Conservation (phyloP, 2,329 filamentous ascomycete genomes). For the Pyricularia pennisetigena region DNA sequence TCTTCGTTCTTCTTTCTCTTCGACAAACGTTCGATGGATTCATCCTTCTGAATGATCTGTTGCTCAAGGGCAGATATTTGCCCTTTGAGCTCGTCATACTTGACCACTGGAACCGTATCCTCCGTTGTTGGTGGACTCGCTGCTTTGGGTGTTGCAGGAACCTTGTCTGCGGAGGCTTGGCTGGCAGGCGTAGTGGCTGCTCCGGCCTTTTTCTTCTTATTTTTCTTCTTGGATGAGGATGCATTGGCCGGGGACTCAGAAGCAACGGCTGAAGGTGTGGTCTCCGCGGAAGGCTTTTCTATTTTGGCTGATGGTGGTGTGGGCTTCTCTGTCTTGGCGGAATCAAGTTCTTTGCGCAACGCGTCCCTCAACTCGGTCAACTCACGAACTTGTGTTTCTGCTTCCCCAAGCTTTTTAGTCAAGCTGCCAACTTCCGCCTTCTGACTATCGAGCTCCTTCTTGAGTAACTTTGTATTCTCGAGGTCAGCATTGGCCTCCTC, state of each 20-base stretch:
- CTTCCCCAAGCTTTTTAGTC: constrained; percentile 35
- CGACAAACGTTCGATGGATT: constrained; percentile 61
- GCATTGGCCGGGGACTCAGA: constrained; percentile 15
- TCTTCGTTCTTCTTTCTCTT: constrained; percentile 67
- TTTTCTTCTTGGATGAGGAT: constrained; percentile 46
- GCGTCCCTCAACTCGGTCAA: constrained; percentile 12
- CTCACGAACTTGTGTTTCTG: constrained; percentile 32
- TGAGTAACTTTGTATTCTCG: constrained; percentile 32
- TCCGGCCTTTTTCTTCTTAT: constrained; percentile 73
- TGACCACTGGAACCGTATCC: not conserved
- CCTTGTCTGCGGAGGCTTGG: not conserved
- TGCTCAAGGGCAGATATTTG: constrained; percentile 41
- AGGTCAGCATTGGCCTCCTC: constrained; percentile 60
- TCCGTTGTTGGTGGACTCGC: not conserved
- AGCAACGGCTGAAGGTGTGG: constrained; percentile 7
- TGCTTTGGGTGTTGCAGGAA: not conserved
- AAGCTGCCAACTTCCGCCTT: constrained; percentile 38
- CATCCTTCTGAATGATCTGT: constrained; percentile 55
- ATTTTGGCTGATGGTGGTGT: not conserved
- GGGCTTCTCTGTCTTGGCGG: not conserved
- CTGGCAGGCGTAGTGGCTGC: constrained; percentile 21
- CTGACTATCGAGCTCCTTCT: constrained; percentile 37
- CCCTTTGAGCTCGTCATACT: constrained; percentile 28
- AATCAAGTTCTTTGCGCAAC: not conserved
- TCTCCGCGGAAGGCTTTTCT: not conserved